Base-by-base conservation (phyloP, 2,329 filamentous ascomycete genomes). In the Clonostachys byssicola region DNA sequence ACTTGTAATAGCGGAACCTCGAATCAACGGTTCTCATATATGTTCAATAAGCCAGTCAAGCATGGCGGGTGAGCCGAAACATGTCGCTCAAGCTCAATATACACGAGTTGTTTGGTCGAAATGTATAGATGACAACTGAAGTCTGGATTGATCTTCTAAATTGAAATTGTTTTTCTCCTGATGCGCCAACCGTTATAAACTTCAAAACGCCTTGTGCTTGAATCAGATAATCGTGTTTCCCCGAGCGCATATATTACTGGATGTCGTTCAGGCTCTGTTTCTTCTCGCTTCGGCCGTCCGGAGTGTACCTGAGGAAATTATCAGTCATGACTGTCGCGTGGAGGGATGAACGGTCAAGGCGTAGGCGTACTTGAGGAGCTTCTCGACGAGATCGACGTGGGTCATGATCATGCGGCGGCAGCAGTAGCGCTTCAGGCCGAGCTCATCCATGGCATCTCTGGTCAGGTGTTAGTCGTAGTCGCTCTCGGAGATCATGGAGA, bases 401-500 rank as follows among this genome's bases (percentile, higher is more conserved):
- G 94, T 99, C 88, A 99, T 96, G 69, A 99, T 85, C 94, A 99
- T 99, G 62, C 94, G 88, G 59, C 94, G 89, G 75, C 94, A 99
- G 81, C 94, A 99, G 77, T 99, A 99, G 58, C 94, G 84, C 71
- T 90, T 92, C 62, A 95, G 87, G 48, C 91, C 91, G 46, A 99
- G 84, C 64, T 91, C 81, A 69, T 97, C 92, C 87, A 99, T 95
- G 40, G 92, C 94, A 66, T 96, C 91, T 62, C 94, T 96, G 23
- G 3, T 10, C 6, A 10, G 23, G 23, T 34, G 5, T 42, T 13
- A 20, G 52, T 72, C 49, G 70, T 63, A 34, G 44, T 30, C 7
- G 12, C 4, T 30, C 23, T 30, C 23, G 23, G 3, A 30, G 23
- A 10, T 35, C 34, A 4, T 9, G 7, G 17, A 40, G 20, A 36